Conservation (phyloP, 768 basidiomycete genomes). For the Artomyces pyxidatus region DNA sequence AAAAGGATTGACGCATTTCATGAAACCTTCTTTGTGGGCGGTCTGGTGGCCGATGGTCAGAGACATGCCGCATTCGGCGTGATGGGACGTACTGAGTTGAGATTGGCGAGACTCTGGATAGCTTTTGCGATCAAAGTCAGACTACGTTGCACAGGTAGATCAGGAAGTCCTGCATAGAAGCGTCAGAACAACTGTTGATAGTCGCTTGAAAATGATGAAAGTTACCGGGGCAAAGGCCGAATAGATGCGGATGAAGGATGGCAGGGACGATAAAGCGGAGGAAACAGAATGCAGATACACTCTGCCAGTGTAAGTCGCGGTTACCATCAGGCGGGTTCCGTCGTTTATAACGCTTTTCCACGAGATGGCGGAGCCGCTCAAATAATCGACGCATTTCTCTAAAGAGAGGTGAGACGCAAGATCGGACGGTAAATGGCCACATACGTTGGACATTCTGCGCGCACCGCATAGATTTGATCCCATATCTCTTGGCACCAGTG, state of each 20-base stretch:
- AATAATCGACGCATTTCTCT: conserved; percentile 74
- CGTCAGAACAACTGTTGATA: background rate
- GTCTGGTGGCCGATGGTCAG: too few species aligned
- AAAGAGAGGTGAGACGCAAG: conserved; percentile 8
- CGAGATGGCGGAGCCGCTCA: conserved; percentile 58
- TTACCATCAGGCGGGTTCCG: conserved; percentile 34
- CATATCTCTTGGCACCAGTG: conserved; percentile 78
- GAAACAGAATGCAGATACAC: conserved; percentile 86
- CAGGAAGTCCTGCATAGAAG: conserved; percentile 50
- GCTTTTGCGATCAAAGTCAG: conserved; percentile 82
- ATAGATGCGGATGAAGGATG: conserved; percentile 81
- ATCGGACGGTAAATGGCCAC: conserved; percentile 21
- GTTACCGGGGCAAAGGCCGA: conserved; percentile 68
- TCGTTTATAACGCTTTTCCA: conserved; percentile 56
- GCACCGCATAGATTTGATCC: conserved; percentile 69
- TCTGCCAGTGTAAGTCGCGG: conserved; percentile 63
- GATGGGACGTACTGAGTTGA: conserved; percentile 50
- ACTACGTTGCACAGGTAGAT: conserved; percentile 61
- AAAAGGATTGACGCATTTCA: conserved; percentile 72
- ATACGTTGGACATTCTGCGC: conserved; percentile 68
- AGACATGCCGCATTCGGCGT: background rate
- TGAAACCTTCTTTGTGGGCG: conserved; percentile 72
- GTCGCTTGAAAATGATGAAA: background rate
- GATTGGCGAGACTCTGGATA: conserved; percentile 83
- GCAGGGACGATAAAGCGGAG: conserved; percentile 86